Base-by-base conservation (phyloP, 2,329 filamentous ascomycete genomes). In the Penicillium sp. region DNA sequence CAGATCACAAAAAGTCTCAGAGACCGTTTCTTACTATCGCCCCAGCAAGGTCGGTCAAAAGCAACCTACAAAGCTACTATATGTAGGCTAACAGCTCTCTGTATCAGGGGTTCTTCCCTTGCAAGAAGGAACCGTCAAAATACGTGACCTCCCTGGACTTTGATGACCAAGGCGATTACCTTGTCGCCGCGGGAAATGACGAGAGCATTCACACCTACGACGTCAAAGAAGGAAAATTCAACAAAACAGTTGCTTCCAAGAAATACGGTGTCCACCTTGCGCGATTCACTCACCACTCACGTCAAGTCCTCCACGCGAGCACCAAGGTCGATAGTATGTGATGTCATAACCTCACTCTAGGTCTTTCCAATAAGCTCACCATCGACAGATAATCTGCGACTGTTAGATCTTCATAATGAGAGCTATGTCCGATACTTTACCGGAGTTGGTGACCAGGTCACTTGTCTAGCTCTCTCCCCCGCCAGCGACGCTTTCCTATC, bases 201-300 rank as follows among this genome's bases (percentile, higher is more conserved):
- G 92, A 97, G 72, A 95, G 91, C 3, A 90, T 99, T 59, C 92
- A 97, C 69, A 87, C 99, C 31, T 99, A 95, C 78, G 96, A 94
- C 67, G 88, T 96, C 59, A 90, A 89, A 67, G 92, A 96, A 61
- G 94, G 94, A 4, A 89, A 90, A 57, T 88, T 92, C 64, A 90
- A 91, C 44, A 97, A 97, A 77, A 88, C 88, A 56, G 82, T 97
- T 44, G 86, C 95, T 48, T 95, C 90, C 76, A 96, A 97, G 71
- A 99, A 99, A 72, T 99, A 99, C 67, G 94, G 94, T 56, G 92
- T 91, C 16, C 94, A 96, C 71, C 83, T 97, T 52, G 94, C 94
- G 36, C 89, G 91, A 65, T 99, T 97, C 74, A 96, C 93, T 1
- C 94, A 97, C 71, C 90, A 93, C 57, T 87, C 87, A 61, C 91